These are phyloP conservation scores for Parascedosporium putredinis DNA, from an alignment of 2,329 filamentous ascomycete genomes.

Conservation along the genomic window DNA sequence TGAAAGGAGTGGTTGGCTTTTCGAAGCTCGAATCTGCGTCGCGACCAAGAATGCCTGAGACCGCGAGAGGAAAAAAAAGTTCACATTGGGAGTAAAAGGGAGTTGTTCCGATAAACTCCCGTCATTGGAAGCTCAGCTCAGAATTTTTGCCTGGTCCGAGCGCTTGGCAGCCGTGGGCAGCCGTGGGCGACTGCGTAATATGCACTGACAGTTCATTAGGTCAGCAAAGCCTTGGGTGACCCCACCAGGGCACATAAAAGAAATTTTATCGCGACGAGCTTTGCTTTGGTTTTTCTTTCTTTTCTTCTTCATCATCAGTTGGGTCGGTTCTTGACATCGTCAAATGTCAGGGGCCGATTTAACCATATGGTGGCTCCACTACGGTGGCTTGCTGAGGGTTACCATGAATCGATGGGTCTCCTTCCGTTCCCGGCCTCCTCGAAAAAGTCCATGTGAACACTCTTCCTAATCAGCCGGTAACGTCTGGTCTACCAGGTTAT, in stretches of 20 bases:
- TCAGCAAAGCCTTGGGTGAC: too few relatives aligned
- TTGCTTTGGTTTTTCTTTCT: conserved; percentile 17
- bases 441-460: conserved; percentile 30
- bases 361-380: conserved; percentile 36
- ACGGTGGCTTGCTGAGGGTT: conserved; percentile 45
- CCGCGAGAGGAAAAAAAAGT: conserved; percentile 3
- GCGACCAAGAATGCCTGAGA: background rate
- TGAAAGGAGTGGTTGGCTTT: conserved; percentile 1
- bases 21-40: conserved; percentile 2
- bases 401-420: conserved; percentile 34
- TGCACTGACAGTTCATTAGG: background rate
- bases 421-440: conserved; percentile 47
- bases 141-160: background rate
- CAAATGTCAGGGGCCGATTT: conserved; percentile 35
- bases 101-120: conserved; percentile 7
- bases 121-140: background rate
- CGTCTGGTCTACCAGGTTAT: conserved; percentile 28
- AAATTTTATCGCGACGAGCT: conserved; percentile 8
- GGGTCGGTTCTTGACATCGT: conserved; percentile 37
- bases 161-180: background rate
- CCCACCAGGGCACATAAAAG: conserved; percentile 7
- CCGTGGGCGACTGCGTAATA: background rate
- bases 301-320: conserved; percentile 32
- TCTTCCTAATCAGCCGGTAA: conserved; percentile 36
- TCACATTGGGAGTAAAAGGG: background rate